Base-by-base conservation (phyloP, 1,284 basidiomycete species). In the Irpex sp. region DNA sequence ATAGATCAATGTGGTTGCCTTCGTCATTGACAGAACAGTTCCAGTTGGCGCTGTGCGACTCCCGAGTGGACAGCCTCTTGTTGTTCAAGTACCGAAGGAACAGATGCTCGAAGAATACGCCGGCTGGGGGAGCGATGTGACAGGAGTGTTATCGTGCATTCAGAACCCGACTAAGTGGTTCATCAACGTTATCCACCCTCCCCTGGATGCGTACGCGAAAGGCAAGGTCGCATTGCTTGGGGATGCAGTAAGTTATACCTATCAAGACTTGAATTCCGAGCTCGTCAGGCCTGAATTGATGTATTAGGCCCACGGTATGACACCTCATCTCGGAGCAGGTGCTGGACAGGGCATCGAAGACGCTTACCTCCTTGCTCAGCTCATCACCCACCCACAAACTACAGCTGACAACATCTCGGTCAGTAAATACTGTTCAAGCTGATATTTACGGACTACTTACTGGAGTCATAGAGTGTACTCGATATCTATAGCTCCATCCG, bases 271-370 rank as follows among this genome's bases (percentile, higher is more conserved):
- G 9, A 11, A 54, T 26, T 26, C 26, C 26, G 3, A 3, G 26
- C 26, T 26, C 26, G 26, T 26, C 26, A 26, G 26, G 26, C 3
- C 26, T 26, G 26, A 26, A 2, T 26, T 3, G 26, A 4, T 26
- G 26, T 26, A 3, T 26, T 36, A 82, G 83, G 84, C 83, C 11
- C 86, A 88, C 69, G 84, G 77, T 0, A 88, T 86, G 80, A 71
- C 81, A 17, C 85, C 87, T 0, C 84, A 86, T 69, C 75, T 87
- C 15, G 85, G 86, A 1, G 81, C 85, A 0, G 86, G 86, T 11
- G 85, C 84, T 13, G 84, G 85, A 0, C 86, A 88, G 73, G 86
- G 84, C 0, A 78, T 88, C 54, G 87, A 89, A 68, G 86, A 88
- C 66, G 82, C 82, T 0, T 81, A 81, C 51, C 72, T 83, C 8